Evolutionary conservation across 2,329 filamentous ascomycete species (phyloP), one percentile per base, ranked within the genome.

Genomic region (Calonectria hawksworthii): DNA sequence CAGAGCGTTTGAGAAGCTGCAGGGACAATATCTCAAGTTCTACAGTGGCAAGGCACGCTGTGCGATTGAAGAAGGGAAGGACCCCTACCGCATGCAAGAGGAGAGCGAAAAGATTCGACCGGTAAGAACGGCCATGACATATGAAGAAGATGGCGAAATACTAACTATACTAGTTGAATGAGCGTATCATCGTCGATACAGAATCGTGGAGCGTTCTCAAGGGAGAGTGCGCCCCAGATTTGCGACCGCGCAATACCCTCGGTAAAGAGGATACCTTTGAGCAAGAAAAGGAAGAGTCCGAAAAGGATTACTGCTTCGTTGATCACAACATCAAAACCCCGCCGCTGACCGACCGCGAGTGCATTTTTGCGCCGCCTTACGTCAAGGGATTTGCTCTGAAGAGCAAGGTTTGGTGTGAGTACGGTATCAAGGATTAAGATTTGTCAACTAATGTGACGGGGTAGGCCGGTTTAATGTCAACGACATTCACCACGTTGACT

Each of bases 381-480:
- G 63, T 73, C 1, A 59, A 30, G 1, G 74, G 70, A 4, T 77
- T 77, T 14, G 63, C 73, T 2, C 38, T 74, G 21, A 56, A 69
- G 8, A 70, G 6, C 28, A 77, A 75, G 21, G 26, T 32, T 7
- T 77, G 76, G 76, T 75, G 68, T 75, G 63, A 75, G 75, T 75
- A 26, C 2, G 44, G 0, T 6, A 9, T 4, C 36, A 21, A 8
- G 28, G 6, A 69, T 30, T 1, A 23, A 36, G 26, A 28, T 4
- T n/a, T 18, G 23, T 4, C 50, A 30, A 14, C 7, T 47, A n/a
- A 14, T 13, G 13, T 21, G 21, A 18, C 36, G 26, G 21, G 28
- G 23, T 26, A 72, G 61, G 36, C 30, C 26, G 13, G n/a, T 28
- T 69, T 4, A 44, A 11, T 23, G 13, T 63, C 1, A 50, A 26